phyloP scores from a whole-genome alignment of 192 early-diverging fungal genomes.

The Lunasporangiospora selenospora region DNA sequence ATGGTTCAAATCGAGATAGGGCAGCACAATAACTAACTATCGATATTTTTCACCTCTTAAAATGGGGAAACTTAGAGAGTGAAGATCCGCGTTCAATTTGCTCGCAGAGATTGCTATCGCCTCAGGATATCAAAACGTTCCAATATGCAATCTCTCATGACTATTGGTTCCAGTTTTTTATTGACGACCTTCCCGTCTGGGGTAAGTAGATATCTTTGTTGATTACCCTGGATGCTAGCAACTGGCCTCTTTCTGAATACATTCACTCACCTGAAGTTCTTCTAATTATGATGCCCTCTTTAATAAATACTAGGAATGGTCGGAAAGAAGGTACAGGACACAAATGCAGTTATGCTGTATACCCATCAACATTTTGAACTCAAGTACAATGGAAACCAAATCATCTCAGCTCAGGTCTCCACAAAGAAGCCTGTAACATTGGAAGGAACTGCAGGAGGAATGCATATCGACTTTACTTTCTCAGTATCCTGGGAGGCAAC shows the following conservation, averaged over 20 bases:
- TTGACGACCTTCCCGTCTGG: constrained; percentile 40
- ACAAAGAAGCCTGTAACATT: constrained; percentile 45
- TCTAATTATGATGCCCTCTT: too few relatives aligned
- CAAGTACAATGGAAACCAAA: constrained; percentile 69
- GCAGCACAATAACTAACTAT: not conserved
- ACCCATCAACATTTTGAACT: constrained; percentile 68
- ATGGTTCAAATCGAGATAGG: not conserved
- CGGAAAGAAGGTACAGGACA: constrained; percentile 48
- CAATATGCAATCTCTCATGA: constrained; percentile 67
- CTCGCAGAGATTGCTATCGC: constrained; percentile 38
- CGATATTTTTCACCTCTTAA: not conserved
- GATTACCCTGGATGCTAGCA: too few relatives aligned
- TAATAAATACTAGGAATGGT: constrained; percentile 51
- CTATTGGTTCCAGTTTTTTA: constrained; percentile 74
- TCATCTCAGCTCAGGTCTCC: constrained; percentile 58
- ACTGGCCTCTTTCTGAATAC: too few relatives aligned
- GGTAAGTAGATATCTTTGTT: constrained; percentile 18
- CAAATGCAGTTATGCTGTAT: constrained; percentile 52
- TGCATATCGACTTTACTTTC: constrained; percentile 71
- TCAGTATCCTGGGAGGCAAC: constrained; percentile 70
- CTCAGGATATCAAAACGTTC: constrained; percentile 61
- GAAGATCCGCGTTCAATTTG: constrained; percentile 56
- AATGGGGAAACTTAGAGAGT: too few relatives aligned
- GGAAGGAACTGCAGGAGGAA: constrained; percentile 7
- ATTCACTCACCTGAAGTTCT: too few relatives aligned